These are phyloP conservation scores for Tuber indicum DNA, from an alignment of 495 filamentous ascomycete genomes.

Conservation along the genomic window DNA sequence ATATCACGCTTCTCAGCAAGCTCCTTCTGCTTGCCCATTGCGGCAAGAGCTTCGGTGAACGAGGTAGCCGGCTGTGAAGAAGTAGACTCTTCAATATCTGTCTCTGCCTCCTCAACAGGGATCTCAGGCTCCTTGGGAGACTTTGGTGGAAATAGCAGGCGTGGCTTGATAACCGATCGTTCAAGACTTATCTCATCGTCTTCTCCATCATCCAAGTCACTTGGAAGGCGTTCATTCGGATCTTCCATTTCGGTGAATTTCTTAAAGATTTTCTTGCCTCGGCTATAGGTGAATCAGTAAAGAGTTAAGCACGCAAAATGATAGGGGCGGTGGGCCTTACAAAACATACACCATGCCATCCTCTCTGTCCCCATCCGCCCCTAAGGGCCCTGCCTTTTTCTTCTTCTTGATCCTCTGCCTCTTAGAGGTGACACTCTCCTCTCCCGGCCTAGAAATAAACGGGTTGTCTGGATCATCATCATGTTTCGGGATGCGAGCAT, in stretches of 20 bases:
- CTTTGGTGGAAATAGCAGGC: slow-evolving; percentile 67
- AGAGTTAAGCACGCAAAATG: slow-evolving; percentile 1
- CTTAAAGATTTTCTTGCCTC: slow-evolving; percentile 81
- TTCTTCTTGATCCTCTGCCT: slow-evolving; percentile 52
- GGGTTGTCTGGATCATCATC: slow-evolving; percentile 65
- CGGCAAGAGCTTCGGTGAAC: not conserved
- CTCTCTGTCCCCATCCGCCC: slow-evolving; percentile 44
- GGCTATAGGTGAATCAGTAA: slow-evolving; percentile 50
- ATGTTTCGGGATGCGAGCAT: slow-evolving; percentile 71
- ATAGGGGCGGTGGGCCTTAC: slow-evolving; percentile 53
- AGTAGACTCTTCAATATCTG: slow-evolving; percentile 50
- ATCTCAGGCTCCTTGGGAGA: slow-evolving; percentile 8
- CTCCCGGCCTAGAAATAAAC: slow-evolving; percentile 54
- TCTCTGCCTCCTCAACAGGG: slow-evolving; percentile 43
- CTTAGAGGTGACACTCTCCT: slow-evolving; percentile 39
- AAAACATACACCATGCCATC: slow-evolving; percentile 82
- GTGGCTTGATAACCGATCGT: slow-evolving; percentile 70
- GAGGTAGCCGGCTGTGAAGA: slow-evolving; percentile 7
- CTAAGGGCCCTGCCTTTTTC: slow-evolving; percentile 54
- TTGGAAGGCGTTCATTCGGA: slow-evolving; percentile 21
- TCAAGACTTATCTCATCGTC: slow-evolving; percentile 46
- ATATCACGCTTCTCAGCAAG: slow-evolving; percentile 14
- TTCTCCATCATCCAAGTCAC: slow-evolving; percentile 44
- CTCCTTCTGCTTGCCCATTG: slow-evolving; percentile 11
- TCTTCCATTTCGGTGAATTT: slow-evolving; percentile 50